Evolutionary conservation across 1,284 basidiomycete species (phyloP).

Genomic region (Phylloporus sp.): DNA sequence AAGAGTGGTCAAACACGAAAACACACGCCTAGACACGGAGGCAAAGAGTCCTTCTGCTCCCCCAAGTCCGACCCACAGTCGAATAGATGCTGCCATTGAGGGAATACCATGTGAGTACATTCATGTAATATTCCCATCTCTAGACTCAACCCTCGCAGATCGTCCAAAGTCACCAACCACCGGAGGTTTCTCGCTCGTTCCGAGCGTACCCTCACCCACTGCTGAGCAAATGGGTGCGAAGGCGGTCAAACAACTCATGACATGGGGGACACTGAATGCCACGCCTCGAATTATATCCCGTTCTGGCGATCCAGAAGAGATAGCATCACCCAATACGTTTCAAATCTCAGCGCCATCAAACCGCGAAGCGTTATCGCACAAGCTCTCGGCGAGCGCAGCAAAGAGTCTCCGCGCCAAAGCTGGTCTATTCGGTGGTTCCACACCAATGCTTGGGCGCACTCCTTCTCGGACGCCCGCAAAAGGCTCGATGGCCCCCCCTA

Average conservation of each 20-base stretch:
- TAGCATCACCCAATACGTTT: slow-evolving; percentile 69
- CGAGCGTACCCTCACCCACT: slow-evolving; percentile 86
- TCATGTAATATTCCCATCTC: neutral
- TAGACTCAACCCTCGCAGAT: slow-evolving; percentile 49
- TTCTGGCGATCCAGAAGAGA: slow-evolving; percentile 58
- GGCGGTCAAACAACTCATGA: slow-evolving; percentile 89
- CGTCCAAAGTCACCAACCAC: slow-evolving; percentile 64
- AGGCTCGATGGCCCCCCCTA: slow-evolving; percentile 72
- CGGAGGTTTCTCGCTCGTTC: slow-evolving; percentile 74
- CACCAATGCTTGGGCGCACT: slow-evolving; percentile 44
- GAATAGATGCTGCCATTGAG: slow-evolving; percentile 87
- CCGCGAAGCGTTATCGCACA: slow-evolving; percentile 81
- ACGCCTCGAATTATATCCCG: slow-evolving; percentile 85
- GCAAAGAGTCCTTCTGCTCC: slow-evolving; percentile 64
- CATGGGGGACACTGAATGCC: slow-evolving; percentile 88
- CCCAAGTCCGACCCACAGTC: slow-evolving; percentile 86
- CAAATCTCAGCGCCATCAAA: slow-evolving; percentile 73
- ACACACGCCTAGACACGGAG: slow-evolving; percentile 75
- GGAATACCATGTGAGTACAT: slow-evolving; percentile 74
- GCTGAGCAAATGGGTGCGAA: slow-evolving; percentile 78
- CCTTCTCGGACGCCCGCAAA: slow-evolving; percentile 43
- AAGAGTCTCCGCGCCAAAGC: slow-evolving; percentile 77
- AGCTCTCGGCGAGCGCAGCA: slow-evolving; percentile 75
- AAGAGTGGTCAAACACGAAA: slow-evolving; percentile 76
- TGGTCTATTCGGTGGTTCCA: slow-evolving; percentile 56